phyloP scores from a whole-genome alignment of 208 protist species.

The Leptomonas pyrrhocoris region DNA sequence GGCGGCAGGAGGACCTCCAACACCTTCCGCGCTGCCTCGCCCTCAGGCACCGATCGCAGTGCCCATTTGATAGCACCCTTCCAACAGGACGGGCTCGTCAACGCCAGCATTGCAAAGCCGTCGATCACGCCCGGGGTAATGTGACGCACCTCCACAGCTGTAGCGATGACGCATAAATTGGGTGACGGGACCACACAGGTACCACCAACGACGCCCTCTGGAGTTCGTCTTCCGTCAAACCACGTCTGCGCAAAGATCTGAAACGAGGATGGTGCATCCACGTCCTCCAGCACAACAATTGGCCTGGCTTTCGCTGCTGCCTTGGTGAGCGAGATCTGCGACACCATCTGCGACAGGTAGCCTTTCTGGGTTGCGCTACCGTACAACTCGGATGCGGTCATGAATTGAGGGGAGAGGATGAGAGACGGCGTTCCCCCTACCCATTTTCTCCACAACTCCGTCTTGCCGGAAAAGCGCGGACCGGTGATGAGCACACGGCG shows the following conservation, averaged over 20 bases:
- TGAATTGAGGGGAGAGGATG: constrained; percentile 60
- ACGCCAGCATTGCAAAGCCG: constrained; percentile 31
- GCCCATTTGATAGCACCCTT: constrained; percentile 4
- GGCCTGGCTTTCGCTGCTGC: not conserved
- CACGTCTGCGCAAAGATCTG: constrained; percentile 25
- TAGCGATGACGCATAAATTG: constrained; percentile 23
- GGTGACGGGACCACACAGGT: constrained; percentile 12
- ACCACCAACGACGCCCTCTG: constrained; percentile 12
- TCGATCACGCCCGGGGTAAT: constrained; percentile 19
- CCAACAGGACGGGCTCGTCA: constrained; percentile 21
- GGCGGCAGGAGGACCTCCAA: constrained; percentile 39
- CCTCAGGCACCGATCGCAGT: constrained; percentile 20
- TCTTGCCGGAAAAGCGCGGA: constrained; percentile 73
- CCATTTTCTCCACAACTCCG: constrained; percentile 69
- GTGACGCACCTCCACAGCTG: constrained; percentile 11
- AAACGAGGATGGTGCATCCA: constrained; percentile 25
- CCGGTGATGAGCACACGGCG: constrained; percentile 65
- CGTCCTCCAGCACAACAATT: constrained; percentile 30
- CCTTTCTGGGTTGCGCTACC: constrained; percentile 43
- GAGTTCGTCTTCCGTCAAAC: constrained; percentile 6
- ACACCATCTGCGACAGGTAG: constrained; percentile 18
- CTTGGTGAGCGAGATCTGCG: not conserved
- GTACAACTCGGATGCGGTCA: constrained; percentile 73
- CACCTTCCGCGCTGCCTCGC: constrained; percentile 22
- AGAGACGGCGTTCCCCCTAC: constrained; percentile 42